Conservation (phyloP, 768 basidiomycete species). For the Termitomyces sp. region DNA sequence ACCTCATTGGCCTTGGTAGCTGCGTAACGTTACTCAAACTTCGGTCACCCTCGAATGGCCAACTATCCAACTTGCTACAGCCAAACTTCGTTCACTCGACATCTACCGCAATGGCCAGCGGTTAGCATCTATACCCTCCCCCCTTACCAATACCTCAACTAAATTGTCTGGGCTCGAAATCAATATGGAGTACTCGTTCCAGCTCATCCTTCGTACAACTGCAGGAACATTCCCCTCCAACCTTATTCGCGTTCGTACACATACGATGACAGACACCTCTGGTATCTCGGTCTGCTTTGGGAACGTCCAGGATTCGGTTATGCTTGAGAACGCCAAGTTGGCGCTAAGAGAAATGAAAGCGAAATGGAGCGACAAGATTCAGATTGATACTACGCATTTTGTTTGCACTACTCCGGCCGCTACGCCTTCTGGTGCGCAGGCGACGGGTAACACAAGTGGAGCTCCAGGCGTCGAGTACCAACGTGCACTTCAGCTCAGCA, state of each 20-base stretch:
- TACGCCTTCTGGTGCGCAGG: conserved; percentile 54
- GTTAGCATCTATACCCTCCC: conserved; percentile 80
- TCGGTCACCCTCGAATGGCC: conserved; percentile 98
- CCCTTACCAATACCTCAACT: conserved; percentile 80
- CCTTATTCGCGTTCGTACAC: conserved; percentile 77
- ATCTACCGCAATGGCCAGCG: conserved; percentile 92
- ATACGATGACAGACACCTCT: conserved; percentile 93
- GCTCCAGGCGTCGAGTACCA: conserved; percentile 89
- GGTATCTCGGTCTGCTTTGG: conserved; percentile 96
- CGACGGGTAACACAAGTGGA: conserved; percentile 45
- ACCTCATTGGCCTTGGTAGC: conserved; percentile 32
- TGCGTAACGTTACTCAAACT: conserved; percentile 95
- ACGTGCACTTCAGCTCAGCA: conserved; percentile 88
- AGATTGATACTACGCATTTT: conserved; percentile 98
- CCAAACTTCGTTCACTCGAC: conserved; percentile 84
- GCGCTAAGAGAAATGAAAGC: conserved; percentile 85
- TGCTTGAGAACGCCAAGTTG: conserved; percentile 78
- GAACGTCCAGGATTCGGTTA: conserved; percentile 69
- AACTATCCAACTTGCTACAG: conserved; percentile 74
- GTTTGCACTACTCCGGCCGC: conserved; percentile 89
- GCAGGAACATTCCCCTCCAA: conserved; percentile 91
- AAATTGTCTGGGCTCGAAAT: conserved; percentile 82
- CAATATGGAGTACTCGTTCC: conserved; percentile 88
- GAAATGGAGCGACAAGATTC: conserved; percentile 88
- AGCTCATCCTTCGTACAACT: conserved; percentile 88